A percentile compares a stretch with the other conserved stretches of the same genome.
These are phyloP conservation scores for Suillus luteus DNA, from an alignment of 768 basidiomycete genomes.

Conservation along the genomic window DNA sequence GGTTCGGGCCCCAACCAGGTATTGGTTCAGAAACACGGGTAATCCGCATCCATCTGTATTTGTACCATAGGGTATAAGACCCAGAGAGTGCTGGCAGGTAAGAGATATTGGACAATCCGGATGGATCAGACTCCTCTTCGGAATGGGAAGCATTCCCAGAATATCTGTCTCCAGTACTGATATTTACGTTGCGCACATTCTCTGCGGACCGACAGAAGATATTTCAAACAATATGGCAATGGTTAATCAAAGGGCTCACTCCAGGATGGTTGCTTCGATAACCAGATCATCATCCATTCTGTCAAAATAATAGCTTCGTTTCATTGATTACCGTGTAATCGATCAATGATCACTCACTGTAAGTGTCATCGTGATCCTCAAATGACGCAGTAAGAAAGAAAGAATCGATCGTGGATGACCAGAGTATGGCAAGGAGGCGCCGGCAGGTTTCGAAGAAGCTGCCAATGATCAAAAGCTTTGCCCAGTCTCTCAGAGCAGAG, in stretches of 20 bases:
- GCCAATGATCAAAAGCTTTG: constrained; percentile 63
- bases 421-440: constrained; percentile 44
- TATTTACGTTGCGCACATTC: constrained; percentile 50
- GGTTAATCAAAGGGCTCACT: constrained; percentile 33
- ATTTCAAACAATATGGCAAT: not conserved
- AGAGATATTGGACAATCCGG: constrained; percentile 27
- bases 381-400: constrained; percentile 68
- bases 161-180: constrained; percentile 48
- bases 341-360: constrained; percentile 40
- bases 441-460: constrained; percentile 61
- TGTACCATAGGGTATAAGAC: constrained; percentile 38
- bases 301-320: constrained; percentile 8
- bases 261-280: constrained; percentile 65
- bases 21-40: constrained; percentile 24
- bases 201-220: constrained; percentile 18
- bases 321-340: not conserved
- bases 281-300: constrained; percentile 77
- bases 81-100: constrained; percentile 37
- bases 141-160: constrained; percentile 31
- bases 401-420: constrained; percentile 46
- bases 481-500: constrained; percentile 61
- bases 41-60: constrained; percentile 33
- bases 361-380: constrained; percentile 57
- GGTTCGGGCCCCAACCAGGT: constrained; percentile 19
- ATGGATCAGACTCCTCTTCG: constrained; percentile 25